Percentiles rank a stretch among this genome's conserved stretches.
These are phyloP conservation scores for Daucus carota DNA, from an alignment of 129 eudicot species.

Conservation along the genomic window DNA sequence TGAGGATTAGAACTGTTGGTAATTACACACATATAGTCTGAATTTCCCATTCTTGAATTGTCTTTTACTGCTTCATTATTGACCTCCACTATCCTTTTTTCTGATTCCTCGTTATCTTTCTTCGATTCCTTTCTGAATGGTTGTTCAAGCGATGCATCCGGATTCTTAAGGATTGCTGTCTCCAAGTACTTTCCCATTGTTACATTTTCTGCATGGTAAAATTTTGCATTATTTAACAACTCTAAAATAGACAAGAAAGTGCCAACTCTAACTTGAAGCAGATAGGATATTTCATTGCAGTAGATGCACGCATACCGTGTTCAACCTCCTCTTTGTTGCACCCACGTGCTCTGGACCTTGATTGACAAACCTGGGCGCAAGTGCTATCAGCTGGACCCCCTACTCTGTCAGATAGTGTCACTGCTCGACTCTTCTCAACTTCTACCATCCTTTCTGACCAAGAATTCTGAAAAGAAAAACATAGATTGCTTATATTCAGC, in stretches of 20 bases:
- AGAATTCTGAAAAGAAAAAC: slow-evolving; percentile 44
- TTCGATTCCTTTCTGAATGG: slow-evolving; percentile 23
- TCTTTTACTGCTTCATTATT: slow-evolving; percentile 13
- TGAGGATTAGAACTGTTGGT: slow-evolving; percentile 13
- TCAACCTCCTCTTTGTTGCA: slow-evolving; percentile 24
- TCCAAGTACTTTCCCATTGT: slow-evolving; percentile 50
- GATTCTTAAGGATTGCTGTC: slow-evolving; percentile 31
- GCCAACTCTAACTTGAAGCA: background rate
- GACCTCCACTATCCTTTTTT: slow-evolving; percentile 13
- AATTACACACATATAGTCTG: slow-evolving; percentile 20
- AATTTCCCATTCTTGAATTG: slow-evolving; percentile 21
- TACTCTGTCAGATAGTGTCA: slow-evolving; percentile 37
- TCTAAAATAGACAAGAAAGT: background rate
- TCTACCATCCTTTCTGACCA: slow-evolving; percentile 66
- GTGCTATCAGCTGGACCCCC: slow-evolving; percentile 57
- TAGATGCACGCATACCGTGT: slow-evolving; percentile 26
- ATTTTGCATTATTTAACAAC: background rate
- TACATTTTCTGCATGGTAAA: slow-evolving; percentile 20
- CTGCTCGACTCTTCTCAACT: slow-evolving; percentile 46
- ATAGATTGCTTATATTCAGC: background rate
- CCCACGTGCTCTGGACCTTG: slow-evolving; percentile 31
- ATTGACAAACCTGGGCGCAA: slow-evolving; percentile 48
- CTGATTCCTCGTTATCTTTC: slow-evolving; percentile 17
- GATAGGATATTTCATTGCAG: background rate
- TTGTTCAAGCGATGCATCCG: slow-evolving; percentile 16